A percentile compares a stretch with the other conserved stretches of the same genome.
These are phyloP conservation scores for Clathrus columnatus DNA, from an alignment of 768 basidiomycete species.

Conservation along the genomic window DNA sequence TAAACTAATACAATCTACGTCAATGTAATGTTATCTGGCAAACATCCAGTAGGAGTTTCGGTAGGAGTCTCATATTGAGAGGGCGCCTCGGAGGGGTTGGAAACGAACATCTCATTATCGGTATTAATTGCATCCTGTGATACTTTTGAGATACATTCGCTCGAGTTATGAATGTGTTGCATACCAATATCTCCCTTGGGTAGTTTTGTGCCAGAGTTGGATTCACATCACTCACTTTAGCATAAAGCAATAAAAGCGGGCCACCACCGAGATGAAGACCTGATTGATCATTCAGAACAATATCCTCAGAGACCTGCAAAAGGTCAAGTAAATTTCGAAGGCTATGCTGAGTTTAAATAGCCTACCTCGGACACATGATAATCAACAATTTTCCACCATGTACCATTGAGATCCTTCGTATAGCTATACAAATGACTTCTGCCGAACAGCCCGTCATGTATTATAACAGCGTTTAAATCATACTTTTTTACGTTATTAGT, in stretches of 20 bases:
- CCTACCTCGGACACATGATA: conserved; percentile 55
- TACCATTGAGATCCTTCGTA: conserved; percentile 48
- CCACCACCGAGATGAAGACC: conserved; percentile 72
- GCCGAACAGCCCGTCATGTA: conserved; percentile 72
- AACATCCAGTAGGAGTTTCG: neutral
- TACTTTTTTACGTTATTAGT: conserved; percentile 38
- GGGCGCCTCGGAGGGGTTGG: neutral
- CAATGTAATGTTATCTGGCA: too few relatives aligned
- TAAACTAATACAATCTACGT: too few relatives aligned
- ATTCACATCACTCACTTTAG: conserved; percentile 20
- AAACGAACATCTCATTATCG: neutral
- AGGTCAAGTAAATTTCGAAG: neutral
- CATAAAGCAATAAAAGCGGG: conserved; percentile 72
- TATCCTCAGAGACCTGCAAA: conserved; percentile 58
- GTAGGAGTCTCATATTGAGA: neutral
- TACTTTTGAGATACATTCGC: neutral
- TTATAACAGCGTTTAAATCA: conserved; percentile 67
- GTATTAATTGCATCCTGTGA: conserved; percentile 1
- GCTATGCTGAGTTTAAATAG: neutral
- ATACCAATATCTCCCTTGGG: neutral
- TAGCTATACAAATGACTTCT: conserved; percentile 75
- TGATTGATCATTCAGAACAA: conserved; percentile 55
- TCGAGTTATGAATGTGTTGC: neutral
- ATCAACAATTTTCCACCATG: conserved; percentile 80
- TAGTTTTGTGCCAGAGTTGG: neutral